These are phyloP conservation scores for Cicer judaicum DNA, from an alignment of 306 rosid genomes.

Conservation along the genomic window DNA sequence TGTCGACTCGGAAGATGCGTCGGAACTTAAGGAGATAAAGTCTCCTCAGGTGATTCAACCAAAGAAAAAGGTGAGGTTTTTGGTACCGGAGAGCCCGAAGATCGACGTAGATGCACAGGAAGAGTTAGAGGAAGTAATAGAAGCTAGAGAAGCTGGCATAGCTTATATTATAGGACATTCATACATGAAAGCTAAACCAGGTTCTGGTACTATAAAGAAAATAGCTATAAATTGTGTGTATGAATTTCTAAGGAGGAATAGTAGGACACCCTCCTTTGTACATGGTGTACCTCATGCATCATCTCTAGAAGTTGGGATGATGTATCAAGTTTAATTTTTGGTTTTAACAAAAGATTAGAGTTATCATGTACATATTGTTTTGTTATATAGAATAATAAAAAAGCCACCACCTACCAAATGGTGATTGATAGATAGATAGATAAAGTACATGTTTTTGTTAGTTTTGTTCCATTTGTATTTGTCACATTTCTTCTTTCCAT, in stretches of 20 bases:
- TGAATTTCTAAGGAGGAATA: conserved; percentile 87
- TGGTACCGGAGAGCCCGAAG: conserved; percentile 76
- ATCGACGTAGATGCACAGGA: conserved; percentile 55
- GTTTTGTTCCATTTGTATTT: too few species aligned
- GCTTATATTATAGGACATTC: conserved; percentile 84
- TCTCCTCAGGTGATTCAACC: conserved; percentile 54
- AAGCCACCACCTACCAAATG: too few species aligned
- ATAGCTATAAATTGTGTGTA: conserved; percentile 71
- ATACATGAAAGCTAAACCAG: conserved; percentile 81
- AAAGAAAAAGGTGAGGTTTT: conserved; percentile 78
- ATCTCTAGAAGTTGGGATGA: conserved; percentile 91
- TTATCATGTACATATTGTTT: neutral
- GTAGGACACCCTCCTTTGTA: conserved; percentile 65
- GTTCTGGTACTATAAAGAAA: conserved; percentile 69
- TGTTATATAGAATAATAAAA: too few species aligned
- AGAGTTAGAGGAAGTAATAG: conserved; percentile 77
- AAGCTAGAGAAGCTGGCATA: conserved; percentile 83
- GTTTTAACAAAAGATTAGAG: conserved; percentile 15
- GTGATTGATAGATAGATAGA: too few species aligned
- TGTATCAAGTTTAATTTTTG: conserved; percentile 67
- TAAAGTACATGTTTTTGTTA: too few species aligned
- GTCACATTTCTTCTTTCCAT: too few species aligned
- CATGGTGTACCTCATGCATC: conserved; percentile 71
- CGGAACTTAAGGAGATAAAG: conserved; percentile 64
- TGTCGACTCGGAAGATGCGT: conserved; percentile 41